Percentiles rank a stretch among this genome's conserved stretches.
Conservation (phyloP, 257 asterid genomes). For the Verbascum thapsus region DNA sequence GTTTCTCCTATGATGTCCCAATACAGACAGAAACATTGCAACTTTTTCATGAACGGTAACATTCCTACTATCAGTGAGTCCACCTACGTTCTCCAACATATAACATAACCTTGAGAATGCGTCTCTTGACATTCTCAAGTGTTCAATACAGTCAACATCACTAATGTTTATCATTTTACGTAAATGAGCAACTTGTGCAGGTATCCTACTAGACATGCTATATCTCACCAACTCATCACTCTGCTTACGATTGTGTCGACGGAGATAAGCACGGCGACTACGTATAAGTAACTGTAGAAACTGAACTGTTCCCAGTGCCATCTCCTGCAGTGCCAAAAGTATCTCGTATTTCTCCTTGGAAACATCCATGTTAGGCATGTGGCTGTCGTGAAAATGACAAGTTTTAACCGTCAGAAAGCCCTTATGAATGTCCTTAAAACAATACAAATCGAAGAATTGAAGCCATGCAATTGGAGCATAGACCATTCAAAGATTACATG, state of each 20-base stretch:
- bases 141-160: slow-evolving; percentile 30
- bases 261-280: slow-evolving; percentile 27
- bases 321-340: slow-evolving; percentile 24
- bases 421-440: background rate
- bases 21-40: slow-evolving; percentile 30
- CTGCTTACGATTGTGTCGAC: slow-evolving; percentile 13
- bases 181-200: slow-evolving; percentile 31
- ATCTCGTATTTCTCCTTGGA: slow-evolving; percentile 22
- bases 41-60: slow-evolving; percentile 31
- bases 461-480: too few species aligned
- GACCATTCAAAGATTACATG: too few species aligned
- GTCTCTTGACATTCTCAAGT: slow-evolving; percentile 32
- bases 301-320: slow-evolving; percentile 25
- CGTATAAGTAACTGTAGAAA: slow-evolving; percentile 21
- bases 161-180: slow-evolving; percentile 29
- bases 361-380: slow-evolving; percentile 19
- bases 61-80: slow-evolving; percentile 19
- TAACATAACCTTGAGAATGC: slow-evolving; percentile 29
- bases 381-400: slow-evolving; percentile 21
- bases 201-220: slow-evolving; percentile 23
- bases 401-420: slow-evolving; percentile 10
- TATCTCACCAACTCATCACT: slow-evolving; percentile 3
- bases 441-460: too few species aligned
- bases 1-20: slow-evolving; percentile 32
- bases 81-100: slow-evolving; percentile 26